Conservation (phyloP, 208 protist species). For the Phytomonas sp. region DNA sequence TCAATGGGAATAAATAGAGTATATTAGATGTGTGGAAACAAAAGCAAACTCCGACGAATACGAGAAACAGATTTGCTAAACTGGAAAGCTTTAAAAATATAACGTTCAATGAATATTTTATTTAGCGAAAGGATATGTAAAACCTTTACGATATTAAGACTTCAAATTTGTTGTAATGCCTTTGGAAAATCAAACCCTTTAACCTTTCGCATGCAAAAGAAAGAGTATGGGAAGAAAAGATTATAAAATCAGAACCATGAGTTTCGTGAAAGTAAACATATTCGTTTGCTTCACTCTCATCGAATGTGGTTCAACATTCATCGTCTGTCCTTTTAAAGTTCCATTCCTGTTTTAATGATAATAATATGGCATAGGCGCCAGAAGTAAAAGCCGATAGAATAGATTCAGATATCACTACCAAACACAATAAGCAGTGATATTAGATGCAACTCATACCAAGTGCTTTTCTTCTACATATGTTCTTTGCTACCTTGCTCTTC, state of each 20-base stretch:
- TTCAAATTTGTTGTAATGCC: neutral
- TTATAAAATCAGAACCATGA: constrained; percentile 4
- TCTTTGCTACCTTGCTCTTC: neutral
- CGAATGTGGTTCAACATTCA: neutral
- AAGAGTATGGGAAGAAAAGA: neutral
- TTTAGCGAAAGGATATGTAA: neutral
- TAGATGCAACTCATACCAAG: neutral
- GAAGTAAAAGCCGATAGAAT: neutral
- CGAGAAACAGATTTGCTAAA: neutral
- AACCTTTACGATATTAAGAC: neutral
- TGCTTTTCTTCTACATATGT: neutral
- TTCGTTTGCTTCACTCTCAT: neutral
- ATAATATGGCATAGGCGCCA: neutral
- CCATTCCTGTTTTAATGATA: neutral
- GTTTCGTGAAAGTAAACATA: neutral
- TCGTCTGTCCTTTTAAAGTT: neutral
- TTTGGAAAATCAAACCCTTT: neutral
- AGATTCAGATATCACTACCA: neutral
- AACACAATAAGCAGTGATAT: neutral
- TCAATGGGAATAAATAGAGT: neutral
- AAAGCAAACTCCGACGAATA: neutral
- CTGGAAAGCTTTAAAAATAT: neutral
- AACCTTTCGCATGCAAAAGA: neutral
- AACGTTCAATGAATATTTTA: neutral
- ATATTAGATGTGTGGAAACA: neutral